phyloP scores from a whole-genome alignment of 2,329 filamentous ascomycete species.

The Botrytis porri region DNA sequence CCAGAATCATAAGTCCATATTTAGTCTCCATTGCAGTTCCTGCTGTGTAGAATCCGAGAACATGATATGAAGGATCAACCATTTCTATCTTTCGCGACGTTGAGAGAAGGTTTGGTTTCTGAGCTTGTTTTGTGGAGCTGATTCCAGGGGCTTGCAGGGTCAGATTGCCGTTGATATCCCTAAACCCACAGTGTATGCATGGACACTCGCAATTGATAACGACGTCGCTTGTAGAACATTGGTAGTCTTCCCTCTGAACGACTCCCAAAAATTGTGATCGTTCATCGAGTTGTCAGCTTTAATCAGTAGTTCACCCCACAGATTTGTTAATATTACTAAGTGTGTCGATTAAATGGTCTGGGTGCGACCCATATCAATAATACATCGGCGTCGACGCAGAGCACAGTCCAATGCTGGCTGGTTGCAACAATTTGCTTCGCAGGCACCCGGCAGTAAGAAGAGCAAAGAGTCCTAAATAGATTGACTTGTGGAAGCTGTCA shows the following conservation, averaged over 20 bases:
- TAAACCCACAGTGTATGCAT: background rate
- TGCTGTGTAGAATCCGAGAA: background rate
- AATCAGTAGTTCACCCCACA: background rate
- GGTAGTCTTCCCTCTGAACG: background rate
- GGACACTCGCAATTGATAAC: background rate
- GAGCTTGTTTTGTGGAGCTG: constrained; percentile 3
- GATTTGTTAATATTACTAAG: background rate
- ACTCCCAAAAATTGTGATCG: fast-evolving
- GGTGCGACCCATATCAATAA: no score
- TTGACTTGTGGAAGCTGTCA: no score
- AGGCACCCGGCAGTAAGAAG: background rate
- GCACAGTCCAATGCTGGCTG: background rate
- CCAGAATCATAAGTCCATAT: background rate
- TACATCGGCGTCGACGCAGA: background rate
- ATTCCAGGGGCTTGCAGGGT: background rate
- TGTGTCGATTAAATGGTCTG: background rate
- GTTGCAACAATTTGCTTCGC: background rate
- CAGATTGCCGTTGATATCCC: background rate
- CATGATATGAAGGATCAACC: background rate
- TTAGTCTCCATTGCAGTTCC: background rate
- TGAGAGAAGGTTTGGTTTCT: background rate
- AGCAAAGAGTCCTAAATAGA: no score
- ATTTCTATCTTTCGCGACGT: background rate
- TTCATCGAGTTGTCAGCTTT: background rate
- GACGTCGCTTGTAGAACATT: background rate